A percentile compares a stretch with the other conserved stretches of the same genome.
These are phyloP conservation scores for Przewalskia tangutica DNA, from an alignment of 257 asterid genomes.

Conservation along the genomic window DNA sequence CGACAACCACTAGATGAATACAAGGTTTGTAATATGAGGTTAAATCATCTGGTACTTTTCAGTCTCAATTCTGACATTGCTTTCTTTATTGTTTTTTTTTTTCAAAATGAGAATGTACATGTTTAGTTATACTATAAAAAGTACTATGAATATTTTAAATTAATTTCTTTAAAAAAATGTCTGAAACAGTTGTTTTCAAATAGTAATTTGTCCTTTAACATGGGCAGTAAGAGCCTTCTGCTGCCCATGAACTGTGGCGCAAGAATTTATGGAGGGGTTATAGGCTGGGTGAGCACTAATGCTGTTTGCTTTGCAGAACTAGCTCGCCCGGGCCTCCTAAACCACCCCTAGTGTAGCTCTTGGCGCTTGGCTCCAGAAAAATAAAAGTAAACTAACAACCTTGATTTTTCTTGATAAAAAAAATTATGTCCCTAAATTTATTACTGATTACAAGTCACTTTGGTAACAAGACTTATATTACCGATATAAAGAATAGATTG, in stretches of 20 bases:
- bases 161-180: neutral
- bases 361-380: neutral
- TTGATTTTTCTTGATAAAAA: too few relatives aligned
- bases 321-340: neutral
- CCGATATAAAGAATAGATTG: neutral
- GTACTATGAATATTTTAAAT: neutral
- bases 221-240: neutral
- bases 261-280: neutral
- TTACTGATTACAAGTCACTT: neutral
- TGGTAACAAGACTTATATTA: neutral
- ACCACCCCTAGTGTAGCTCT: neutral
- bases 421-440: neutral
- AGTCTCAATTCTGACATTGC: neutral
- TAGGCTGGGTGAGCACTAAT: neutral
- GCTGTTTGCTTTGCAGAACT: neutral
- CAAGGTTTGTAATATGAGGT: neutral
- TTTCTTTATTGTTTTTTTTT: neutral
- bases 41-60: too few relatives aligned
- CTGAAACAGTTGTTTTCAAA: neutral
- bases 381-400: neutral
- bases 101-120: neutral
- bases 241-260: neutral
- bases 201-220: neutral
- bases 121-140: neutral
- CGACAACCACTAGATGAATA: neutral